These are phyloP conservation scores for Cryphonectria parasitica DNA, from an alignment of 2,329 filamentous ascomycete genomes.

Conservation along the genomic window DNA sequence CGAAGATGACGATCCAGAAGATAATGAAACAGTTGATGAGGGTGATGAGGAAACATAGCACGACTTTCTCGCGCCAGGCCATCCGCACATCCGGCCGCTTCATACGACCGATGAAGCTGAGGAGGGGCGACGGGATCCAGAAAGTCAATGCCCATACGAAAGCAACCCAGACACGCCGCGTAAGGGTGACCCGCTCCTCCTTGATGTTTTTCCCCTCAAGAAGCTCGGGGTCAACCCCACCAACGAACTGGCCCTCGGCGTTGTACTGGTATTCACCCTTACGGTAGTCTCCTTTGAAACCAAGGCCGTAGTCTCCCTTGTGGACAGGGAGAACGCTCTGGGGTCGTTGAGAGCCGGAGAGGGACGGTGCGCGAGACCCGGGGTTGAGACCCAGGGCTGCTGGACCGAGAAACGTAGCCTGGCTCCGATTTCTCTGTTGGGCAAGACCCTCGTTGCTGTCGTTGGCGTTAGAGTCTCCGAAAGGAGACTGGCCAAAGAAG, in stretches of 20 bases:
- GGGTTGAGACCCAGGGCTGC: constrained; percentile 37
- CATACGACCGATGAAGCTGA: constrained; percentile 88
- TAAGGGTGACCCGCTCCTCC: constrained; percentile 64
- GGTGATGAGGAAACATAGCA: constrained; percentile 78
- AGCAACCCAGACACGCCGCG: constrained; percentile 77
- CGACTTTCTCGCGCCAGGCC: constrained; percentile 95
- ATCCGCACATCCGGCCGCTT: constrained; percentile 94
- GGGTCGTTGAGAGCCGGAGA: constrained; percentile 52
- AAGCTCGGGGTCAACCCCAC: constrained; percentile 75
- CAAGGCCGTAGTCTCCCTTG: constrained; percentile 86
- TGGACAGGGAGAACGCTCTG: constrained; percentile 56
- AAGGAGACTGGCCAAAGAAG: constrained; percentile 68
- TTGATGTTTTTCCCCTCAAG: constrained; percentile 77
- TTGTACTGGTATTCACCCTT: constrained; percentile 73
- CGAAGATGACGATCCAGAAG: constrained; percentile 92
- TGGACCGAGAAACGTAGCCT: constrained; percentile 52
- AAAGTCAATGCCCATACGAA: constrained; percentile 88
- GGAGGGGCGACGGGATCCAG: constrained; percentile 87
- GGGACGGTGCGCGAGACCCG: constrained; percentile 56
- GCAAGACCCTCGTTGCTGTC: constrained; percentile 75
- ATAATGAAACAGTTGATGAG: constrained; percentile 80
- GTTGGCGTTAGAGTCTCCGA: constrained; percentile 63
- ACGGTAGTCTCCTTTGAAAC: constrained; percentile 79
- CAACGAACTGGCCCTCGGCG: constrained; percentile 68
- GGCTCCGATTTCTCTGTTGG: constrained; percentile 60